Percentiles rank a stretch among this genome's conserved stretches.
phyloP scores from a whole-genome alignment of 2,329 filamentous ascomycete genomes.

The Botrytis squamosa region DNA sequence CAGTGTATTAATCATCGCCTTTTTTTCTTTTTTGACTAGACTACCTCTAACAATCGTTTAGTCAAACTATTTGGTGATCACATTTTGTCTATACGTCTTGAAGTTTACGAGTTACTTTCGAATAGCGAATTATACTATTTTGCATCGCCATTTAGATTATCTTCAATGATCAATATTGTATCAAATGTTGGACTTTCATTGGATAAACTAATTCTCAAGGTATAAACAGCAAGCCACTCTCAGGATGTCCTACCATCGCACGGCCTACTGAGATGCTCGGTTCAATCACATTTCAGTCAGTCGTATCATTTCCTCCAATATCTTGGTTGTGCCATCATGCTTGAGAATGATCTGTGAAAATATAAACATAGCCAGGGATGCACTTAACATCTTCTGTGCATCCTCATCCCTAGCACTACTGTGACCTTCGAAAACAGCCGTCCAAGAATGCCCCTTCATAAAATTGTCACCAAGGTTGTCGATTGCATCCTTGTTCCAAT shows the following conservation, averaged over 20 bases:
- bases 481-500: too few species aligned
- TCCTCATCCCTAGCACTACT: background rate
- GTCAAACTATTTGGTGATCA: background rate
- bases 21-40: background rate
- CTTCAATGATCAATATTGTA: background rate
- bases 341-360: background rate
- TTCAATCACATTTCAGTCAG: background rate
- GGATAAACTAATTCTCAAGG: background rate
- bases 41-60: too few species aligned
- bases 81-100: background rate
- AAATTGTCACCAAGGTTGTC: too few species aligned
- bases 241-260: background rate
- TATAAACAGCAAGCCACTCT: background rate
- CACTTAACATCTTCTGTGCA: background rate
- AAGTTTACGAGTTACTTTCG: background rate
- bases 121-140: background rate
- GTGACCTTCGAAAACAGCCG: background rate
- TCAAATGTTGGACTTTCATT: background rate
- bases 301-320: background rate
- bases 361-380: background rate
- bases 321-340: background rate
- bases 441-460: too few species aligned
- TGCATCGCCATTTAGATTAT: background rate
- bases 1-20: background rate
- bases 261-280: background rate